These are phyloP conservation scores for Sporisorium iseilematis-ciliati DNA, from an alignment of 1,284 basidiomycete species.

Conservation along the genomic window DNA sequence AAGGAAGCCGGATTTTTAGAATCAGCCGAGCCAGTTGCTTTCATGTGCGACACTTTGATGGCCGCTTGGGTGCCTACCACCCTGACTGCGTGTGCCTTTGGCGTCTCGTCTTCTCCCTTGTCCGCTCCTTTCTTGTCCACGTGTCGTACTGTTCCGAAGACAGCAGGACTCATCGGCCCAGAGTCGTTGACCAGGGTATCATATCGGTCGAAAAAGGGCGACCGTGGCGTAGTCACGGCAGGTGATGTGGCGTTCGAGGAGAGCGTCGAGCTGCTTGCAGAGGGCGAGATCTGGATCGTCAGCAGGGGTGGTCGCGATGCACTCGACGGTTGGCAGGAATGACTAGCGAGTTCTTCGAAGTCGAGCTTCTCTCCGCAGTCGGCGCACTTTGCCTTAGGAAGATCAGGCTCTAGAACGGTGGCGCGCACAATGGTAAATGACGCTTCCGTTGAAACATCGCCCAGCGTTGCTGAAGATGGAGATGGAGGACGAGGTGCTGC, in stretches of 20 bases:
- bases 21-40: constrained; percentile 1
- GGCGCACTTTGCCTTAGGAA: constrained; percentile 60
- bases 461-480: constrained; percentile 18
- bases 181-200: constrained; percentile 25
- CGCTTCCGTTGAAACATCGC: constrained; percentile 13
- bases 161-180: constrained; percentile 35
- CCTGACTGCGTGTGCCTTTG: constrained; percentile 40
- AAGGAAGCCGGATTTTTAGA: not conserved
- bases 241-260: constrained; percentile 25
- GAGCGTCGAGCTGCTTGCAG: constrained; percentile 16
- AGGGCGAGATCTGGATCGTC: constrained; percentile 32
- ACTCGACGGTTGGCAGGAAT: constrained; percentile 38
- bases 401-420: constrained; percentile 44
- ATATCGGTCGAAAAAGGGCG: constrained; percentile 57
- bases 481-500: constrained; percentile 7
- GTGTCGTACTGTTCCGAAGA: constrained; percentile 6
- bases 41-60: constrained; percentile 21
- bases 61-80: constrained; percentile 32
- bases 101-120: constrained; percentile 25
- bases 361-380: constrained; percentile 55
- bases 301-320: constrained; percentile 25
- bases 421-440: constrained; percentile 34
- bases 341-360: constrained; percentile 57
- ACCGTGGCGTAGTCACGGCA: constrained; percentile 24
- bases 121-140: not conserved